Evolutionary conservation across 768 basidiomycete genomes (phyloP).

Genomic region (Mrakia blollopis): DNA sequence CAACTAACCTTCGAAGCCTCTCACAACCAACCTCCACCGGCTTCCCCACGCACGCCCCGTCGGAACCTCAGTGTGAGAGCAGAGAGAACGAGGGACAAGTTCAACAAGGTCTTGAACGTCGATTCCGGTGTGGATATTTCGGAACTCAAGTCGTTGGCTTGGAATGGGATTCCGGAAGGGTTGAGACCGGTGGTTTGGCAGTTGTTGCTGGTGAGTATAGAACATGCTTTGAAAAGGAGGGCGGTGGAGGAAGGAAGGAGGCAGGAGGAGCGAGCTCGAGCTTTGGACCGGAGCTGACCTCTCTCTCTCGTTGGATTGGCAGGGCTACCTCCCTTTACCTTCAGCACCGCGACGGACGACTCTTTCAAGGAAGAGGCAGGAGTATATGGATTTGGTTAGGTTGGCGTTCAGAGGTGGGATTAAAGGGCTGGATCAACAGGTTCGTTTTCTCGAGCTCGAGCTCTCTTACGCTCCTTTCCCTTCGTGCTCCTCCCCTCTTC

Average conservation of each 20-base stretch:
- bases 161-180: constrained; percentile 86
- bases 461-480: neutral
- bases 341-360: constrained; percentile 67
- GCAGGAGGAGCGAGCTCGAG: constrained; percentile 13
- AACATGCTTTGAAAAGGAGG: neutral
- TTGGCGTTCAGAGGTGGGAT: constrained; percentile 82
- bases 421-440: constrained; percentile 75
- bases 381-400: constrained; percentile 83
- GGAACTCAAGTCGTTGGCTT: constrained; percentile 86
- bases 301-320: constrained; percentile 1
- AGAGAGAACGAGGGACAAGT: constrained; percentile 66
- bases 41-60: constrained; percentile 57
- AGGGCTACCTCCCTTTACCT: constrained; percentile 92
- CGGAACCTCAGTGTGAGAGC: constrained; percentile 73
- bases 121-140: constrained; percentile 76
- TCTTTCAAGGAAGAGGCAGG: constrained; percentile 81
- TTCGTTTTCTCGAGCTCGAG: constrained; percentile 19
- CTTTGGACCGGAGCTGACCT: too few species aligned
- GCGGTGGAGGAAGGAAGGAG: neutral
- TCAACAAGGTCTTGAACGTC: constrained; percentile 64
- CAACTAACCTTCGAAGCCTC: constrained; percentile 36
- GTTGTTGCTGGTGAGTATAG: constrained; percentile 68
- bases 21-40: constrained; percentile 39
- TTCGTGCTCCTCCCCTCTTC: neutral
- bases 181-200: constrained; percentile 92